Evolutionary conservation across 2,329 filamentous ascomycete genomes (phyloP).

Genomic region (Canariomyces notabilis): DNA sequence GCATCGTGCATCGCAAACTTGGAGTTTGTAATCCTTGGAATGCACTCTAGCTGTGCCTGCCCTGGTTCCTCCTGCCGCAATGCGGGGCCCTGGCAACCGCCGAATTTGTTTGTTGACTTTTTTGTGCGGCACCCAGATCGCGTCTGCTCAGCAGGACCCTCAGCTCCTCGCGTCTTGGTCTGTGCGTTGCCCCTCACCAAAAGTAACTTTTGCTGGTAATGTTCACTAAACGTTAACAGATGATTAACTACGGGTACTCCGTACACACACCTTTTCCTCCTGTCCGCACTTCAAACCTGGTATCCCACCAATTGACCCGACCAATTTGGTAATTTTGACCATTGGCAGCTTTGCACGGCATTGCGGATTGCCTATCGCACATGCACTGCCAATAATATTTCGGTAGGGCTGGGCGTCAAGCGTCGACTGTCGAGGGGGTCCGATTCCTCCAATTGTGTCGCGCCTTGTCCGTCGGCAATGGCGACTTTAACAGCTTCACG

Average conservation of each 20-base stretch:
- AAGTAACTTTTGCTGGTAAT: no score
- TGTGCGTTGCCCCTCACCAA: slow-evolving; percentile 19
- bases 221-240: no score
- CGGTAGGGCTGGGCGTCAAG: slow-evolving; percentile 3
- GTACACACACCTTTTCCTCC: no score
- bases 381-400: slow-evolving; percentile 15
- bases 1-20: no score
- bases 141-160: slow-evolving; percentile 3
- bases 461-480: slow-evolving; percentile 11
- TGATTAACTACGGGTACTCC: no score
- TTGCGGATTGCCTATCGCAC: background rate
- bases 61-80: slow-evolving; percentile 4
- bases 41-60: background rate
- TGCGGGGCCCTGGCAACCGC: slow-evolving; percentile 29
- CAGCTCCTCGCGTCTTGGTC: slow-evolving; percentile 18
- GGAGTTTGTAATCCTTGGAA: no score
- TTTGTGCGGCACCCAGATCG: slow-evolving; percentile 16
- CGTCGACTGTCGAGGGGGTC: background rate
- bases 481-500: slow-evolving; percentile 22
- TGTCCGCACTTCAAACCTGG: background rate
- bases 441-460: slow-evolving; percentile 6
- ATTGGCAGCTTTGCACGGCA: no score
- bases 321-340: background rate
- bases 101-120: slow-evolving; percentile 34
- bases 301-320: background rate